Evolutionary conservation across 73 alveolate genomes (phyloP), one percentile per base, ranked within the genome.

Genomic region (Paramecium bursaria): DNA sequence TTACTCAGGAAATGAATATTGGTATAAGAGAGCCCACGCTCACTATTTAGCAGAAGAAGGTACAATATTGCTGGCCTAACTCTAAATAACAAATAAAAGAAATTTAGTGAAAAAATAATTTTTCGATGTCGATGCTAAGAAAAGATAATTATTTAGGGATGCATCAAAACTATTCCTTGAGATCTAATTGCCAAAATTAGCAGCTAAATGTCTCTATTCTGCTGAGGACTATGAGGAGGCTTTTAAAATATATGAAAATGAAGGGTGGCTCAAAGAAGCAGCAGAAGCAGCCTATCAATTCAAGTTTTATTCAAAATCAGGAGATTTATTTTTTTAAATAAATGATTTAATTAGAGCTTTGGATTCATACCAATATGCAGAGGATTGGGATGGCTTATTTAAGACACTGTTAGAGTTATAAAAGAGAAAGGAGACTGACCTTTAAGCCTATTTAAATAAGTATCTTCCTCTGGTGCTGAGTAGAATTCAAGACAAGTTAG

Each of bases 391-490:
- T n/a, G n/a, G n/a, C n/a, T n/a, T n/a, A n/a, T n/a, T n/a, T n/a
- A n/a, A n/a, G n/a, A n/a, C n/a, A n/a, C n/a, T n/a, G n/a, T n/a
- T n/a, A n/a, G n/a, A n/a, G n/a, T n/a, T n/a, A n/a, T n/a, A n/a
- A n/a, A n/a, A n/a, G n/a, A n/a, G n/a, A n/a, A n/a, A n/a, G n/a
- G n/a, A n/a, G n/a, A n/a, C n/a, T n/a, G n/a, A n/a, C n/a, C n/a
- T n/a, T n/a, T n/a, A n/a, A n/a, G 57, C 86, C 9, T 87, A 73
- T 23, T 73, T 89, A 7, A 88, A 86, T 25, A 91, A 89, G 50
- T 93, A 91, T 50, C 92, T 92, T 33, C 98, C 98, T 0, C 61
- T 85, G 1, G 95, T 95, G n/a, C 90, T 93, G 11, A 90, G 85
- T 48, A 61, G 57, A 25, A 76, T 91, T n/a, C n/a, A n/a, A n/a